Conservation (phyloP, 2,329 filamentous ascomycete genomes). For the Pseudonectria foliicola region DNA sequence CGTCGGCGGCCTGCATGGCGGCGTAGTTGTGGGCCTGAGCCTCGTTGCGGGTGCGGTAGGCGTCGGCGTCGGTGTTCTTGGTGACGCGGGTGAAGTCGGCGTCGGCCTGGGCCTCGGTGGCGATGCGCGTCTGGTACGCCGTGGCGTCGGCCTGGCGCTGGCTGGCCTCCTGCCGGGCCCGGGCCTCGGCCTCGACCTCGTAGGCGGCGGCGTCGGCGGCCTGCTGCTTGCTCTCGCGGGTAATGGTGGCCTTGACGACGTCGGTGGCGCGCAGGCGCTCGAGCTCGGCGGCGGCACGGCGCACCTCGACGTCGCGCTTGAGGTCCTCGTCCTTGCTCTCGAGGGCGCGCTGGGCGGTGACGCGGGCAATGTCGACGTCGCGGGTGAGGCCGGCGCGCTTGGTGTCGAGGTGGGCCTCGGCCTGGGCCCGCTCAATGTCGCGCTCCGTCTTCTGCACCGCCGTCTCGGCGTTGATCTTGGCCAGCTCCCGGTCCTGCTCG, state of each 20-base stretch:
- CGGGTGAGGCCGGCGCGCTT: slow-evolving; percentile 65
- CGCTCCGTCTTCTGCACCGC: slow-evolving; percentile 79
- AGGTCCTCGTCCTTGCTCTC: slow-evolving; percentile 75
- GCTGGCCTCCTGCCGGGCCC: slow-evolving; percentile 45
- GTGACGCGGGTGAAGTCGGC: slow-evolving; percentile 54
- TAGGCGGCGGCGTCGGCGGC: slow-evolving; percentile 60
- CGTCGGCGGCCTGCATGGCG: slow-evolving; percentile 47
- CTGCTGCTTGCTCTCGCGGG: slow-evolving; percentile 61
- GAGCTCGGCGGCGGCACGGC: slow-evolving; percentile 71
- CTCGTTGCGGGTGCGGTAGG: slow-evolving; percentile 42
- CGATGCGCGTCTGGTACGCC: slow-evolving; percentile 42
- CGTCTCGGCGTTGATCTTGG: slow-evolving; percentile 81
- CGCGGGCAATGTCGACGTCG: slow-evolving; percentile 68
- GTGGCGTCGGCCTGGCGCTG: slow-evolving; percentile 46
- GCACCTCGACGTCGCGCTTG: slow-evolving; percentile 68
- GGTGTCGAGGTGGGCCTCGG: slow-evolving; percentile 69
- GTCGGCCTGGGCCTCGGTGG: slow-evolving; percentile 44
- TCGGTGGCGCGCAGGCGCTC: slow-evolving; percentile 71
- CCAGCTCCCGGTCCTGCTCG: slow-evolving; percentile 76
- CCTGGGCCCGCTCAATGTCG: slow-evolving; percentile 71
- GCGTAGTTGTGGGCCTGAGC: slow-evolving; percentile 34
- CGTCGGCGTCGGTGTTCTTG: slow-evolving; percentile 61
- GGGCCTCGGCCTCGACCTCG: slow-evolving; percentile 56
- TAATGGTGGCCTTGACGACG: slow-evolving; percentile 69
- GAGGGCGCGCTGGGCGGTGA: slow-evolving; percentile 64